phyloP scores from a whole-genome alignment of 306 rosid species.

The Vicia villosa region DNA sequence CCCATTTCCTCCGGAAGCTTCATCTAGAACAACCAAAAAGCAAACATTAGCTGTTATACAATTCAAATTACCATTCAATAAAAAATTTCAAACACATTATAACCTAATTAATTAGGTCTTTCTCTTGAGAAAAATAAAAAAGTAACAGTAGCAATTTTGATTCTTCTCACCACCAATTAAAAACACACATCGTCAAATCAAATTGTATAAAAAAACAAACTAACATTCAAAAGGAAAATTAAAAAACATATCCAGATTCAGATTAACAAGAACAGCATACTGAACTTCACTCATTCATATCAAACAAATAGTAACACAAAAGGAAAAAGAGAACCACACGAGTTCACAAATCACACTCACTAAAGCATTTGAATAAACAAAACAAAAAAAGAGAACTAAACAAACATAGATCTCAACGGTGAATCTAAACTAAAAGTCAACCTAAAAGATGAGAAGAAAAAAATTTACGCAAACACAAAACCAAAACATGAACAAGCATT shows the following conservation, averaged over 20 bases:
- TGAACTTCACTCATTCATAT: conserved; percentile 30
- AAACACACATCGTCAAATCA: background rate
- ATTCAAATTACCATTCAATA: background rate
- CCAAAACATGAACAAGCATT: conserved; percentile 25
- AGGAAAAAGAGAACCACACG: conserved; percentile 6
- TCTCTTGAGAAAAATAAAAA: background rate
- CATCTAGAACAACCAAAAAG: conserved; percentile 48
- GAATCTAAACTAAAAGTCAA: conserved; percentile 44
- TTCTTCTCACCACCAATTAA: conserved; percentile 7
- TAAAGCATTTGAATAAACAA: conserved; percentile 28
- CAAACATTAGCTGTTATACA: conserved; percentile 19
- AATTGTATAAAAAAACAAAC: background rate
- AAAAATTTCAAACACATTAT: background rate
- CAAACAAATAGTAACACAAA: background rate
- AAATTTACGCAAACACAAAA: background rate
- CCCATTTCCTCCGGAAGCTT: conserved; percentile 52
- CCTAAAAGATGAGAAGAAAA: background rate
- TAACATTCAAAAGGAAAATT: background rate
- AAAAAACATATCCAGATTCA: conserved; percentile 31
- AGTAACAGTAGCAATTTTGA: background rate
- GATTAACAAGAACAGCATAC: conserved; percentile 27
- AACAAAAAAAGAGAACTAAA: background rate
- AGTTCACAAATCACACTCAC: conserved; percentile 32
- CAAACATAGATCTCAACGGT: conserved; percentile 36
- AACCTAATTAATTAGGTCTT: background rate